Percentiles rank a stretch among this genome's conserved stretches.
Conservation (phyloP, 139 green algal species). For the Chlorella ohadii region DNA sequence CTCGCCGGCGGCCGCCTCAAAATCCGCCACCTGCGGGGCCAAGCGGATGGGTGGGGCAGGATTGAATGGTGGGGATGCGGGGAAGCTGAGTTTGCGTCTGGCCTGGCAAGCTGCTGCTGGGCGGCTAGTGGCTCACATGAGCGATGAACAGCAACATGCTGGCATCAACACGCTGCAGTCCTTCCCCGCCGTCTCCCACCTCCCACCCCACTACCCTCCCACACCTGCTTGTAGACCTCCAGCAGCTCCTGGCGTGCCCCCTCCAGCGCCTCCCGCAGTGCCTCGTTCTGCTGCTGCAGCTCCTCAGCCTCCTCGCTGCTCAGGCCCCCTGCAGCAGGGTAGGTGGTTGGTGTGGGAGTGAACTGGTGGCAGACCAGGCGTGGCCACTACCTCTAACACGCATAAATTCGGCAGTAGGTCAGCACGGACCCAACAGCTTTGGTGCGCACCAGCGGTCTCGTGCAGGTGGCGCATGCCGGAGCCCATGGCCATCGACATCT, state of each 20-base stretch:
- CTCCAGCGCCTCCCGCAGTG: slow-evolving; percentile 11
- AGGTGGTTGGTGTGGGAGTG: neutral
- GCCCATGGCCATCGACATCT: neutral
- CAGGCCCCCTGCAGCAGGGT: neutral
- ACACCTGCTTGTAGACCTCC: slow-evolving; percentile 28
- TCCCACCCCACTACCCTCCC: neutral
- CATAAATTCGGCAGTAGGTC: too few species aligned
- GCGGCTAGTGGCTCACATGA: too few species aligned
- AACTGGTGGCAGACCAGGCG: too few species aligned
- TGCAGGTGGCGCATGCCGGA: slow-evolving; percentile 7
- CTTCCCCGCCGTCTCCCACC: too few species aligned
- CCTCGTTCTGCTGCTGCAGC: slow-evolving; percentile 20
- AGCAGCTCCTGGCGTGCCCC: slow-evolving; percentile 10
- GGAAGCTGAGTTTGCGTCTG: too few species aligned
- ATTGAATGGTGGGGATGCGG: too few species aligned
- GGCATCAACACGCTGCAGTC: too few species aligned
- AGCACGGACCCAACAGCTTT: neutral
- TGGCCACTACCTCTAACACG: too few species aligned
- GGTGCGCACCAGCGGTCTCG: neutral
- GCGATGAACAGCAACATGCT: too few species aligned
- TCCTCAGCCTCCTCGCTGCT: slow-evolving; percentile 8
- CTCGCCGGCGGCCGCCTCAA: slow-evolving; percentile 6
- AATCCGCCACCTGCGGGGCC: neutral
- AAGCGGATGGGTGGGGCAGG: neutral
- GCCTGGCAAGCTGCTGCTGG: too few species aligned